Evolutionary conservation across 768 basidiomycete genomes (phyloP).

Genomic region (Kwoniella heveanensis): DNA sequence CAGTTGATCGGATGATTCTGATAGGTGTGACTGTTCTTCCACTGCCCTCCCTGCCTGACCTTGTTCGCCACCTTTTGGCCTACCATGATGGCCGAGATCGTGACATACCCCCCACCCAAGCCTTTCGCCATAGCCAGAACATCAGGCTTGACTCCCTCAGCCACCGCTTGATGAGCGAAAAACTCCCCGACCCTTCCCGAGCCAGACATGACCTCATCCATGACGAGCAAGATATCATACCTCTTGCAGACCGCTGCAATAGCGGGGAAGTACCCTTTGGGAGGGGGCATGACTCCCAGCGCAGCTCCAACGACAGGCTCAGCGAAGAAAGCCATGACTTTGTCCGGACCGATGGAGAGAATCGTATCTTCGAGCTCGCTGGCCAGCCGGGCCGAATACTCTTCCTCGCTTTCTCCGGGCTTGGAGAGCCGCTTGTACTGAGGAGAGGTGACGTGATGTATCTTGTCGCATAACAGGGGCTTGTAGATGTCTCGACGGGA

Average conservation of each 20-base stretch:
- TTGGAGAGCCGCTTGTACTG: conserved; percentile 18
- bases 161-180: conserved; percentile 28
- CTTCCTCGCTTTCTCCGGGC: conserved; percentile 25
- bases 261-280: conserved; percentile 32
- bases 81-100: conserved; percentile 28
- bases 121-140: conserved; percentile 32
- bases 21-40: conserved; percentile 37
- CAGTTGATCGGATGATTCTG: conserved; percentile 36
- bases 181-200: conserved; percentile 24
- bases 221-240: conserved; percentile 24
- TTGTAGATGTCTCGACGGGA: conserved; percentile 24
- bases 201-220: conserved; percentile 38
- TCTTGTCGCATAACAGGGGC: conserved; percentile 16
- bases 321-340: conserved; percentile 40
- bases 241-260: conserved; percentile 23
- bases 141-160: conserved; percentile 32
- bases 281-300: conserved; percentile 37
- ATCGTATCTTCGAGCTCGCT: conserved; percentile 38
- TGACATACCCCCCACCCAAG: conserved; percentile 31
- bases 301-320: conserved; percentile 31
- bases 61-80: conserved; percentile 16
- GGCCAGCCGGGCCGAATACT: conserved; percentile 28
- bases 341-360: conserved; percentile 25
- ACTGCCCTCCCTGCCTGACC: conserved; percentile 24
- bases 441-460: conserved; percentile 30